Evolutionary conservation across 352 stramenopile species (phyloP), one percentile per base, ranked within the genome.

Genomic region (Globisporangium takayamanum): DNA sequence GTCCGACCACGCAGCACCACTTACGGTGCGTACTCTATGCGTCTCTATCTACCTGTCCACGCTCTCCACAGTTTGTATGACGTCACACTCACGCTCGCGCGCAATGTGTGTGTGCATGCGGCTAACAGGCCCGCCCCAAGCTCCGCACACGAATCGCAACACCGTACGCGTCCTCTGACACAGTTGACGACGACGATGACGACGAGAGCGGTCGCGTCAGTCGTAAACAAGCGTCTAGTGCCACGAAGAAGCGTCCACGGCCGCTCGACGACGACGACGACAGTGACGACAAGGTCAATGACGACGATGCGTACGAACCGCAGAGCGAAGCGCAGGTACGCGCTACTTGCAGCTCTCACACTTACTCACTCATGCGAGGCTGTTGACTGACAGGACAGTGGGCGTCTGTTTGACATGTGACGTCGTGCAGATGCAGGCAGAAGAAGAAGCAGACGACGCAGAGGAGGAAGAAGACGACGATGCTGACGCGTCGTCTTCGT

Each of bases 121-220:
- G 4, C 14, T 8, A 14, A 52, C 54, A 63, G 37, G 57, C 72
- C 44, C 63, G 66, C 18, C 66, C 66, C 33, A 73, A 70, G 59
- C 63, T 73, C 26, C 63, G 66, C 45, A 73, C 66, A 33, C 42
- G 57, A 22, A 18, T 36, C 42, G 25, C 47, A 20, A 28, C 56
- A 16, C 14, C 57, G 26, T 69, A 60, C 50, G 51, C 46, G 22
- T 53, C 57, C 28, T 62, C 44, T 25, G 65, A 61, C 4, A 76
- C 59, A 7, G 70, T 74, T 0, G 66, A 72, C n/a, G 72, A 82
- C 26, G 71, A 74, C 25, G 74, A 81, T 25, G 63, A 70, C n/a
- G 46, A 62, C 5, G 49, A 58, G 0, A 57, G 63, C 5, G 33
- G 33, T 39, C 10, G 6, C 10, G 33, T 12, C 10, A 5, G 33